A percentile compares a stretch with the other conserved stretches of the same genome.
These are phyloP conservation scores for Malus hybrid DNA, from an alignment of 331 rosid genomes.

Conservation along the genomic window DNA sequence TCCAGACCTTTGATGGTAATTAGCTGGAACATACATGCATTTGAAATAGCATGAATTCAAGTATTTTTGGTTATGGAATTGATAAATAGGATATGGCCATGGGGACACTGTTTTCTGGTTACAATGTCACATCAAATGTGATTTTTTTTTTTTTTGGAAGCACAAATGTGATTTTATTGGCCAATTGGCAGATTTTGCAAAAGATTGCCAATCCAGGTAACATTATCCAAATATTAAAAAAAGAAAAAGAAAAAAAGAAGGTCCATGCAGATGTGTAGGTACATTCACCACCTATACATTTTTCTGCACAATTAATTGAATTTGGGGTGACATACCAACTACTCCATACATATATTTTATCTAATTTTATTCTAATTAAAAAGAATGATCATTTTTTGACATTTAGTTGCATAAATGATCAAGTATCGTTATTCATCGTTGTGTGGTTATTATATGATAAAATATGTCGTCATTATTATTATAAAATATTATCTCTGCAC, in stretches of 20 bases:
- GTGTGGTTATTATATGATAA: too few species aligned
- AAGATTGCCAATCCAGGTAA: background rate
- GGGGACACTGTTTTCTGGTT: background rate
- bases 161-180: background rate
- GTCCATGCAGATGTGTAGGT: background rate
- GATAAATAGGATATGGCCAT: background rate
- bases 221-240: background rate
- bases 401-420: too few species aligned
- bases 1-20: background rate
- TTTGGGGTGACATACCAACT: background rate
- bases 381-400: too few species aligned
- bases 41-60: too few species aligned
- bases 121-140: background rate
- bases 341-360: too few species aligned
- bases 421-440: too few species aligned
- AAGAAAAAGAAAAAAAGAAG: too few species aligned
- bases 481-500: too few species aligned
- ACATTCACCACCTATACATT: background rate
- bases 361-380: too few species aligned
- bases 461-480: too few species aligned
- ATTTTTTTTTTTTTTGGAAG: too few species aligned
- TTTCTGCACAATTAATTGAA: background rate
- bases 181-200: background rate
- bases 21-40: too few species aligned
- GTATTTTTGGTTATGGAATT: background rate